Evolutionary conservation across 176 grass and related monocot genomes (phyloP), one percentile per base, ranked within the genome.

Genomic region (Zoysia japonica): DNA sequence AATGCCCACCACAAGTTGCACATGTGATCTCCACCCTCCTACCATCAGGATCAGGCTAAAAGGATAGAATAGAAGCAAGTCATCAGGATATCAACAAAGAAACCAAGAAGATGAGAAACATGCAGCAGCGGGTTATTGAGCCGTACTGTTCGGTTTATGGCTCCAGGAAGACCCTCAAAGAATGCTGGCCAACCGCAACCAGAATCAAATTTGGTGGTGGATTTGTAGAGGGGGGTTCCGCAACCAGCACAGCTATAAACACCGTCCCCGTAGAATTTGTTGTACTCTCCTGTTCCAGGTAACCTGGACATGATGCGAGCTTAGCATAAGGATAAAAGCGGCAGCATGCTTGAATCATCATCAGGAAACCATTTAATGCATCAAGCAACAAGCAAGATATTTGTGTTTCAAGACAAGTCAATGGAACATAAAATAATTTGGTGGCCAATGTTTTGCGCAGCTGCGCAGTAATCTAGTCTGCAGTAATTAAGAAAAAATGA

Each of bases 101-200:
- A 57, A 28, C 35, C 49, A 63, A 10, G 47, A 6, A 3, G 13
- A 9, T 17, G 8, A 37, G n/a, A 87, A 71, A 70, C 10, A 6
- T 35, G 11, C 7, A 74, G 61, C 62, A 54, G 55, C 66, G 35
- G 39, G 61, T 15, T 28, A 36, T 8, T 43, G 62, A 89, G 60
- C 39, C 77, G 53, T 70, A 96, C 93, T 10, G 85, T 84, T 56
- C 71, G 53, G 17, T 88, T 83, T 82, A 96, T 96, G 85, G 93
- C 90, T 78, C 93, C 93, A 62, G 93, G 90, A 71, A 96, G 75
- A 7, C 93, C 93, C 64, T 96, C 93, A 60, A 80, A 96, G 85
- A 96, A 96, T 41, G 93, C 93, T 28, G 93, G 93, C 93, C 93
- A 96, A n/a, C 93, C 93, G 5, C 89, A 96, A 20, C 90, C 93